phyloP scores from a whole-genome alignment of 768 basidiomycete species.

The Lactarius indigo region DNA sequence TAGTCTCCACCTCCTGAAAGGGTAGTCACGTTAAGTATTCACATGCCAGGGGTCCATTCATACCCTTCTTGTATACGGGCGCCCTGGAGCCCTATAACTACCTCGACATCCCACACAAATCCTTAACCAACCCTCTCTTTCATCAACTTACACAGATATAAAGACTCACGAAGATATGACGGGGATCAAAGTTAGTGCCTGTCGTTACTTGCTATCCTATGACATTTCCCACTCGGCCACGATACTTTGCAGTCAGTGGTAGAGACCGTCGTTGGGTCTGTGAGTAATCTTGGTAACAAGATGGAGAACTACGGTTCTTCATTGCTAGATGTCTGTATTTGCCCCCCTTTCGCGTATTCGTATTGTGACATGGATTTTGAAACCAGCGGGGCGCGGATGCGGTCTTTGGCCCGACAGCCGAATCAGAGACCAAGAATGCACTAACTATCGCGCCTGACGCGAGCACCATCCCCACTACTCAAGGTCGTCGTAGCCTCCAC shows the following conservation, averaged over 20 bases:
- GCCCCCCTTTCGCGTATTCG: not conserved
- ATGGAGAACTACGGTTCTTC: not conserved
- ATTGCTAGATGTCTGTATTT: not conserved
- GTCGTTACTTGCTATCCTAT: too few relatives aligned
- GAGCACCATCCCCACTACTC: not conserved
- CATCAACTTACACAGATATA: not conserved
- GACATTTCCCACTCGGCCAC: not conserved
- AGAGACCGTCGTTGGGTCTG: not conserved
- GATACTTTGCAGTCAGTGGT: not conserved
- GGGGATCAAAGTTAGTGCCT: slow-evolving; percentile 2
- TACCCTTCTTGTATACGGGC: not conserved
- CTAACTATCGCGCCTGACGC: slow-evolving; percentile 2
- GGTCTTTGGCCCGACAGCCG: slow-evolving; percentile 12
- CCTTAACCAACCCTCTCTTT: not conserved
- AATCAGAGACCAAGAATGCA: not conserved
- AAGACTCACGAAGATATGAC: slow-evolving; percentile 1
- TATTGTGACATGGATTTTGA: not conserved
- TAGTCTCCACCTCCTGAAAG: not conserved
- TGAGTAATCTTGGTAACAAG: too few relatives aligned
- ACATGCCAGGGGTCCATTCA: slow-evolving; percentile 7
- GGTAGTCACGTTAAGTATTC: not conserved
- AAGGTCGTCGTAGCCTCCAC: slow-evolving; percentile 11
- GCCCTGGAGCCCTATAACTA: slow-evolving; percentile 2
- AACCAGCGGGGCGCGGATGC: slow-evolving; percentile 5
- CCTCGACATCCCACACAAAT: not conserved